Evolutionary conservation across 176 grass and related monocot genomes (phyloP).

Genomic region (Hyparrhenia diplandra): DNA sequence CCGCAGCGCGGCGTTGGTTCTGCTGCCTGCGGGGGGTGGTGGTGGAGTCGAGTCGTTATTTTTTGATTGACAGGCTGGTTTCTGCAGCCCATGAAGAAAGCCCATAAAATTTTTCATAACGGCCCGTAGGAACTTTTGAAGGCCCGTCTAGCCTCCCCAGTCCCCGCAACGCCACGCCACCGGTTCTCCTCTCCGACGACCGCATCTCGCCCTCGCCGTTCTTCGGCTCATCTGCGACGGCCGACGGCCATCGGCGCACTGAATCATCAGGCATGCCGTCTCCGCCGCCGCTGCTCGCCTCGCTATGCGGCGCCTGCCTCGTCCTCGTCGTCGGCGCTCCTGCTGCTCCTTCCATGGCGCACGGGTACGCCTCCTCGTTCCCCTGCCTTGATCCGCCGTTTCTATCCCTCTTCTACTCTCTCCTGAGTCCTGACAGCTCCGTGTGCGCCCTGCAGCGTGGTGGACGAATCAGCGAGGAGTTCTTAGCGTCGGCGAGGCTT

Average conservation of each 20-base stretch:
- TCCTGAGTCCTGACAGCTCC: not conserved
- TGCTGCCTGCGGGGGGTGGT: too few relatives aligned
- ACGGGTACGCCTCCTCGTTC: not conserved
- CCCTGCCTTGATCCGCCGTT: not conserved
- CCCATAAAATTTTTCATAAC: too few relatives aligned
- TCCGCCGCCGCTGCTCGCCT: not conserved
- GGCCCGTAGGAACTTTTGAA: not conserved
- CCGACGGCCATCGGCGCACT: not conserved
- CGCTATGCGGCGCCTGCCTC: not conserved
- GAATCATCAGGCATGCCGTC: constrained; percentile 6
- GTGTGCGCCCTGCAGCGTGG: constrained; percentile 25
- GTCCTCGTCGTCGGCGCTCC: too few relatives aligned
- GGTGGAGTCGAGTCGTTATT: too few relatives aligned
- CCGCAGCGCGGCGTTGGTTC: too few relatives aligned
- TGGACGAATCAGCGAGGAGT: constrained; percentile 21
- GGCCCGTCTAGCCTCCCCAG: not conserved
- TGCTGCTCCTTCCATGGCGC: not conserved
- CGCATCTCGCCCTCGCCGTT: not conserved
- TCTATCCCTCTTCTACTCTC: not conserved
- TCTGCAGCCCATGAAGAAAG: too few relatives aligned
- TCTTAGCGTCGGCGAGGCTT: constrained; percentile 58
- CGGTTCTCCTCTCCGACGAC: not conserved
- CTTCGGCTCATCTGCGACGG: constrained; percentile 1
- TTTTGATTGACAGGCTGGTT: too few relatives aligned
- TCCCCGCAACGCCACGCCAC: too few relatives aligned